Evolutionary conservation across 768 basidiomycete species (phyloP).

Genomic region (Calocybe gangraenosa): DNA sequence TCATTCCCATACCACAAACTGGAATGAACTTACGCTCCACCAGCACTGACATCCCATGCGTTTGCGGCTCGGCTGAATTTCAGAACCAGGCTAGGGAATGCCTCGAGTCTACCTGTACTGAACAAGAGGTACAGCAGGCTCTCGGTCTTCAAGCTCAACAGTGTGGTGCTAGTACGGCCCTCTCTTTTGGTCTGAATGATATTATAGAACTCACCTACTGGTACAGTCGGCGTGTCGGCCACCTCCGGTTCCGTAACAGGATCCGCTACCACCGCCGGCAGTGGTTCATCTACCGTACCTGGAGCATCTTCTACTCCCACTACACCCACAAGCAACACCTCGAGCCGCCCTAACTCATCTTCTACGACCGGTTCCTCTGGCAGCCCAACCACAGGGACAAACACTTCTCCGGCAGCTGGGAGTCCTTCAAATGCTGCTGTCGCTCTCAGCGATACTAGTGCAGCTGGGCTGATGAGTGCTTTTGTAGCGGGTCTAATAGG

Average conservation of each 20-base stretch:
- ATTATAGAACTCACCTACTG: neutral
- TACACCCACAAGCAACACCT: neutral
- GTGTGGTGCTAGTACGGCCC: constrained; percentile 22
- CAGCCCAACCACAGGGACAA: neutral
- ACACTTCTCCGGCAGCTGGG: too few relatives aligned
- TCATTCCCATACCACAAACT: too few relatives aligned
- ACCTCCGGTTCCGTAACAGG: neutral
- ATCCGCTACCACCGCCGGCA: neutral
- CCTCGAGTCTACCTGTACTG: constrained; percentile 28
- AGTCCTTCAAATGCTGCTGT: too few relatives aligned
- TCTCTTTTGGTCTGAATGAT: neutral
- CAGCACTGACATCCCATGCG: constrained; percentile 35
- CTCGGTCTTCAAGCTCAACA: constrained; percentile 22
- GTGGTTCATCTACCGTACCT: neutral
- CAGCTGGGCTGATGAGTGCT: too few relatives aligned
- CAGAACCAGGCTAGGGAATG: constrained; percentile 28
- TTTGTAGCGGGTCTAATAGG: too few relatives aligned
- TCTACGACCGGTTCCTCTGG: neutral
- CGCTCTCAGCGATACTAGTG: too few relatives aligned
- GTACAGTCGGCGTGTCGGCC: neutral
- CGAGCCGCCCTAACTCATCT: neutral
- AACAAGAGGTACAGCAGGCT: constrained; percentile 27
- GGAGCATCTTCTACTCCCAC: neutral
- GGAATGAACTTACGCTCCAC: too few relatives aligned
- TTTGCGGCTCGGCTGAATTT: constrained; percentile 35